Conservation (phyloP, 805 yeast species). For the Blastobotrys parvus region DNA sequence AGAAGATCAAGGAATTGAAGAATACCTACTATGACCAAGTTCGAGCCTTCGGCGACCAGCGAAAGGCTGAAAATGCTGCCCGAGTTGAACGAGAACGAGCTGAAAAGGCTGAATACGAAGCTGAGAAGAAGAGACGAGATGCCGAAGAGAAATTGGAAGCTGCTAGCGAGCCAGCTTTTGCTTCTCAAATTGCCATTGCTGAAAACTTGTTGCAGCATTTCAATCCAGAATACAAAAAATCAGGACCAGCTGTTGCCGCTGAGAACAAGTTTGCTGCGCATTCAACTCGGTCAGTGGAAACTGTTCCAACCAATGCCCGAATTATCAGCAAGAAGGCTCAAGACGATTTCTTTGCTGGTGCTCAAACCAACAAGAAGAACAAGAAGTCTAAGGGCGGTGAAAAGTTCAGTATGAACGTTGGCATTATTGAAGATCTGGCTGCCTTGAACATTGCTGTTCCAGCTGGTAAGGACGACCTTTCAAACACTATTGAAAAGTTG, state of each 20-base stretch:
- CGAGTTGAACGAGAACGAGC: conserved; percentile 64
- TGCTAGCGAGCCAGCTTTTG: conserved; percentile 70
- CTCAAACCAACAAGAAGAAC: conserved; percentile 42
- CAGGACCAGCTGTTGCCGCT: conserved; percentile 30
- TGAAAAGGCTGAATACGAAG: conserved; percentile 43
- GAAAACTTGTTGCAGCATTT: conserved; percentile 64
- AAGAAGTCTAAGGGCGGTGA: conserved; percentile 32
- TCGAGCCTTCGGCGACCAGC: conserved; percentile 57
- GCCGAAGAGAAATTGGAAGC: conserved; percentile 68
- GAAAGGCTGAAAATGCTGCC: conserved; percentile 61
- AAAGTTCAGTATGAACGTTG: conserved; percentile 71
- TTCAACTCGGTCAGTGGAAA: conserved; percentile 33
- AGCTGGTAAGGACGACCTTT: conserved; percentile 6
- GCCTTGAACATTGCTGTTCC: conserved; percentile 41
- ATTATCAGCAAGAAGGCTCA: conserved; percentile 58
- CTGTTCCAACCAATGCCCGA: conserved; percentile 55
- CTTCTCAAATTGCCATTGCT: conserved; percentile 66
- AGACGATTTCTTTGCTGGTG: conserved; percentile 48
- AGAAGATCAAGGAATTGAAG: conserved; percentile 59
- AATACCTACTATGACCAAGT: conserved; percentile 68
- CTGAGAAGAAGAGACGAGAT: conserved; percentile 48
- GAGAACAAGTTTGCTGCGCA: conserved; percentile 25
- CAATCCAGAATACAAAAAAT: conserved; percentile 69
- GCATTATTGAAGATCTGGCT: conserved; percentile 65
- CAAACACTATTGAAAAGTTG: conserved; percentile 55